These are phyloP conservation scores for Heritiera littoralis DNA, from an alignment of 345 rosid genomes.

Conservation along the genomic window DNA sequence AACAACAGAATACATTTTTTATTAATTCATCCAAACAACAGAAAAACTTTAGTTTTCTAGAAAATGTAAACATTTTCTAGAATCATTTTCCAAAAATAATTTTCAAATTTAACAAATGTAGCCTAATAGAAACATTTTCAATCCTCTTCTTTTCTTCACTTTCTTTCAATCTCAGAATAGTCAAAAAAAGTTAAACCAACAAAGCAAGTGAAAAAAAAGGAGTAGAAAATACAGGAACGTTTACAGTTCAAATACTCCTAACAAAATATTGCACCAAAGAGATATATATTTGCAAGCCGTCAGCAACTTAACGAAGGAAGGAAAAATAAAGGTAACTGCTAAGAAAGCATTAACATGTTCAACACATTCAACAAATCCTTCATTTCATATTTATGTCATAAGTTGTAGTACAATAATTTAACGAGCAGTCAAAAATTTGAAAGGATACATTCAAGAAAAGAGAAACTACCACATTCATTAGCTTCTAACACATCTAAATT, in stretches of 20 bases:
- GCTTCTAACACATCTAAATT: conserved; percentile 4
- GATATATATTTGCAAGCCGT: not conserved
- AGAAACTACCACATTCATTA: not conserved
- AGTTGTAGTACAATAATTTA: not conserved
- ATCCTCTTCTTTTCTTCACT: not conserved
- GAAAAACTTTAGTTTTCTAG: too few relatives aligned
- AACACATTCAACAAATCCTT: conserved; percentile 2
- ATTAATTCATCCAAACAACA: too few relatives aligned
- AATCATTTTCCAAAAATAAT: too few relatives aligned
- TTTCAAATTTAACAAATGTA: too few relatives aligned
- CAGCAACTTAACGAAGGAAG: not conserved
- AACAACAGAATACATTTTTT: too few relatives aligned
- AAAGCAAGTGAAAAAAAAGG: not conserved
- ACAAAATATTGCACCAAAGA: not conserved
- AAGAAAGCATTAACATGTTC: conserved; percentile 1
- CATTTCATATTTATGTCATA: not conserved
- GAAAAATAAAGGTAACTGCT: not conserved
- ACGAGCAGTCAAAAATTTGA: not conserved
- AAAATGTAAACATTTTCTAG: too few relatives aligned
- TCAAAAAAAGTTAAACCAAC: not conserved
- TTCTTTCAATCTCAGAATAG: not conserved
- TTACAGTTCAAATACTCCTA: not conserved
- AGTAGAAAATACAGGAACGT: not conserved
- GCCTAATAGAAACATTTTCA: too few relatives aligned
- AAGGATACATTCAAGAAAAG: not conserved